Base-by-base conservation (phyloP, 1,284 basidiomycete genomes). In the Ganoderma lucidum region DNA sequence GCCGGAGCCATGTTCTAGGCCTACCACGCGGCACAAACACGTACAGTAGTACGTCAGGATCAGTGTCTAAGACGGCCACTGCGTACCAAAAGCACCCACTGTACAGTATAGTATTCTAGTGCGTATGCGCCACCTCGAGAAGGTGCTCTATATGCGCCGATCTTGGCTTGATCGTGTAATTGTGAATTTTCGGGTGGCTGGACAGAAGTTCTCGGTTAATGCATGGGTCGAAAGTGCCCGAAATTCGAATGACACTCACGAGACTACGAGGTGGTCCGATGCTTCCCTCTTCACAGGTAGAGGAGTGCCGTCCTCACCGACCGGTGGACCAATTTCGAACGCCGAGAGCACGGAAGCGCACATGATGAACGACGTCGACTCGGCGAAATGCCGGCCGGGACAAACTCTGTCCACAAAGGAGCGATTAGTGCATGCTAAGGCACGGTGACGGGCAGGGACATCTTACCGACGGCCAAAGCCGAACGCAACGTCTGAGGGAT, bases 381-480 rank as follows among this genome's bases (percentile, higher is more conserved):
- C 64, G 10, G 68, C 66, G 28, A 72, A 61, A 30, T 59, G n/a
- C 12, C 41, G 63, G 14, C 72, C 72, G 5, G 72, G 68, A 23
- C 72, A 74, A 6, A 68, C 56, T n/a, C 72, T 74, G 48, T 5
- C 32, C 6, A 30, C 10, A 8, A 10, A 41, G 14, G 17, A 17
- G 0, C 8, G 14, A 17, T 35, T 17, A 19, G 23, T 10, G 0
- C 28, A 35, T 14, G 10, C 44, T 5, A 39, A 53, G 9, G 2
- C 9, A 14, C 2, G 8, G 4, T 8, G 23, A 62, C 9, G 44
- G 28, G 12, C 30, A 42, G 15, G 2, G 12, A 37, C 55, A 23
- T 1, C 61, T 5, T 60, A 68, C 70, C 70, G 41, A 5, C 70
- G 64, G 2, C 70, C 70, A 35, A 71, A 71, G 2, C 70, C 70